Conservation (phyloP, 331 rosid genomes). For the Pyracantha coccinea region DNA sequence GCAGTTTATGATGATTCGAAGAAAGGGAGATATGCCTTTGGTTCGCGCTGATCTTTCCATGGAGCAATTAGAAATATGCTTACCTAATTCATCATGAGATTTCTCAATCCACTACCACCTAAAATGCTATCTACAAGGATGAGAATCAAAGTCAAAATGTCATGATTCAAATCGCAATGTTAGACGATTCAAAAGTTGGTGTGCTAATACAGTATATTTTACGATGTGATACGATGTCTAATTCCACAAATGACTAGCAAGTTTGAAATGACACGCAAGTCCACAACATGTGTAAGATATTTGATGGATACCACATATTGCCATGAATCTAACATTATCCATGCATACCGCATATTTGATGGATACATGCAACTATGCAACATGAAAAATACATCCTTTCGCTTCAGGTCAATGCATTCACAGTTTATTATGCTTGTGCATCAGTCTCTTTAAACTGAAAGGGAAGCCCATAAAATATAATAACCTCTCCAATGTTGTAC, state of each 20-base stretch:
- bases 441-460: too few species aligned
- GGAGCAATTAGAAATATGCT: not conserved
- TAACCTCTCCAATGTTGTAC: not conserved
- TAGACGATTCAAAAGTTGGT: not conserved
- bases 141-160: not conserved
- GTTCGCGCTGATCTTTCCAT: not conserved
- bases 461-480: too few species aligned
- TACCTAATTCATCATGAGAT: not conserved
- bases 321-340: not conserved
- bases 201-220: not conserved
- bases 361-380: too few species aligned
- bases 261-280: not conserved
- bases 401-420: not conserved
- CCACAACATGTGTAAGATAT: not conserved
- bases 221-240: not conserved
- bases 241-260: not conserved
- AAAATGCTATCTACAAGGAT: constrained; percentile 1
- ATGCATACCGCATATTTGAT: not conserved
- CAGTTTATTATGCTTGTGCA: too few species aligned
- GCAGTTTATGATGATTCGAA: not conserved
- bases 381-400: not conserved
- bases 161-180: not conserved
- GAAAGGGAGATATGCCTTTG: not conserved
- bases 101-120: constrained; percentile 22
- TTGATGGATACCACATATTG: too few species aligned